Evolutionary conservation across 805 yeast genomes (phyloP), one percentile per base, ranked within the genome.

Genomic region (Candida sithepensis): DNA sequence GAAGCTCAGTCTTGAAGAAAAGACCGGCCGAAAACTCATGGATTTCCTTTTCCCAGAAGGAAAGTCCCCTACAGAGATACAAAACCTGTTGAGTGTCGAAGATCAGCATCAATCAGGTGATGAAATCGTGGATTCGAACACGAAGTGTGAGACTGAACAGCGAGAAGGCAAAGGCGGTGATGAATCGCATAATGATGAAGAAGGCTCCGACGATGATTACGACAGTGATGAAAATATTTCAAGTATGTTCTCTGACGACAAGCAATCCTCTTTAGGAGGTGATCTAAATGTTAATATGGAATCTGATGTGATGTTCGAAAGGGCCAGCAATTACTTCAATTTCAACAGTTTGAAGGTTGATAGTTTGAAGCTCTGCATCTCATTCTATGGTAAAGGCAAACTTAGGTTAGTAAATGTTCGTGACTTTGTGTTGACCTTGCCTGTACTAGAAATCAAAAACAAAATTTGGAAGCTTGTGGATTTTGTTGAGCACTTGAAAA

Each of bases 391-490:
- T 8, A 81, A 80, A 14, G 88, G 90, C 13, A 72, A 79, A 24
- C 70, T 78, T 56, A 79, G 84, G 54, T 67, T 92, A 47, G 76
- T 88, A 36, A 89, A 91, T 59, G 88, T 92, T 7, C 85, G 87
- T 44, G 79, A 86, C 54, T 82, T 92, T 54, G 75, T 73, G 5
- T 70, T 92, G 46, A 71, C 70, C 9, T 65, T 91, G 43, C 97
- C 97, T 3, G 68, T 68, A 2, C 65, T 88, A 44, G 64, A 68
- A 43, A 79, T 85, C 57, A 58, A 65, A 32, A 81, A 85, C 62
- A 79, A 79, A 69, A 75, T 85, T 4, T 84, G 95, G 87, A 81
- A 90, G 1, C 70, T 79, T 42, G 70, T 81, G 45, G 97, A 91
- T 54, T 67, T 91, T 38, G 71, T 84, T 2, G 59, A 76, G 56